phyloP scores from a whole-genome alignment of 257 asterid genomes.

The Mentha longifolia region DNA sequence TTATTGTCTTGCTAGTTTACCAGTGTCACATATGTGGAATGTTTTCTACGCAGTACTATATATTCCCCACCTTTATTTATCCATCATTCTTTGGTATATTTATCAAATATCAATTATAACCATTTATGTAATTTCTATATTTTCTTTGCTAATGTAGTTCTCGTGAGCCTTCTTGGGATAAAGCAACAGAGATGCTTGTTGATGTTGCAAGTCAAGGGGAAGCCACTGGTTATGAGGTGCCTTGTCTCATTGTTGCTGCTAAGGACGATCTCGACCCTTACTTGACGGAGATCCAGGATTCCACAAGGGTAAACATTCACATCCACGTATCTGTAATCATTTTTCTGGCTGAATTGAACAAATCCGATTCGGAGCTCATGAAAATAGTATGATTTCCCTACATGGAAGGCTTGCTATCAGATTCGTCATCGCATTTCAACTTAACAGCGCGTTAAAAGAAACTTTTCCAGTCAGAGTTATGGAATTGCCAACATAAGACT shows the following conservation, averaged over 20 bases:
- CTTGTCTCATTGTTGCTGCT: constrained; percentile 95
- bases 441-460: neutral
- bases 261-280: constrained; percentile 87
- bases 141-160: constrained; percentile 53
- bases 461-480: neutral
- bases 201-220: constrained; percentile 95
- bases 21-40: neutral
- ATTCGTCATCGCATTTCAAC: neutral
- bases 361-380: constrained; percentile 1
- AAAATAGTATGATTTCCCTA: constrained; percentile 8
- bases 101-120: constrained; percentile 12
- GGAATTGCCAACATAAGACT: neutral
- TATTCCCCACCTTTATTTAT: neutral
- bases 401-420: neutral
- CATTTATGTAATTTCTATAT: neutral
- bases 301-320: constrained; percentile 72
- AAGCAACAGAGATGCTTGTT: constrained; percentile 84
- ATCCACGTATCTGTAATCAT: constrained; percentile 1
- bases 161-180: constrained; percentile 74
- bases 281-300: constrained; percentile 88
- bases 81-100: neutral
- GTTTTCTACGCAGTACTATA: neutral
- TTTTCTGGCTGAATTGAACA: neutral
- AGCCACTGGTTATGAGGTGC: constrained; percentile 88
- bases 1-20: constrained; percentile 1